A percentile compares a stretch with the other conserved stretches of the same genome.
Evolutionary conservation across 495 filamentous ascomycete species (phyloP).

Genomic region (Cercophora newfieldiana): DNA sequence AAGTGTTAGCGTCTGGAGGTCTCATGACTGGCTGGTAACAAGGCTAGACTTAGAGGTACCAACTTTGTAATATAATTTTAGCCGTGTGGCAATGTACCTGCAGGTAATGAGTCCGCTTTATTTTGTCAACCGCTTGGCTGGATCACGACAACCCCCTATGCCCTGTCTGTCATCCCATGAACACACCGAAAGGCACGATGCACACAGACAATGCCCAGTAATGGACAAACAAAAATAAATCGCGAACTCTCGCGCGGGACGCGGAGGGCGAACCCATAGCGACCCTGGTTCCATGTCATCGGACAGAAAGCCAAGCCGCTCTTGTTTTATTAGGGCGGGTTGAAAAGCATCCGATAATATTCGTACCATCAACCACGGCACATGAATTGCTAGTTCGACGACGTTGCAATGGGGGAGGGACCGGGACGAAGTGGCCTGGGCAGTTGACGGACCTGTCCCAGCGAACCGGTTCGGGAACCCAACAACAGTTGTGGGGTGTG

Average conservation of each 20-base stretch:
- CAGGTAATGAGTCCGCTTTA: no score
- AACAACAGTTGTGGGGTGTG: not conserved
- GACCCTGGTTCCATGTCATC: not conserved
- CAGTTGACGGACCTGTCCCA: not conserved
- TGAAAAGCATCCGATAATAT: not conserved
- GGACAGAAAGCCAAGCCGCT: not conserved
- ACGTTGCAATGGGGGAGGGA: not conserved
- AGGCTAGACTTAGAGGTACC: no score
- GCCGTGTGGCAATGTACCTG: no score
- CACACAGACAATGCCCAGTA: not conserved
- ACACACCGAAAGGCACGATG: not conserved
- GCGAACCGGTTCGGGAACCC: not conserved
- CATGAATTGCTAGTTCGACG: not conserved
- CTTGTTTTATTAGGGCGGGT: not conserved
- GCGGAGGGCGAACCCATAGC: not conserved
- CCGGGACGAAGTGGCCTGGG: not conserved
- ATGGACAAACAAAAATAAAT: not conserved
- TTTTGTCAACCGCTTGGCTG: no score
- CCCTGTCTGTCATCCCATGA: not conserved
- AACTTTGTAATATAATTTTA: no score
- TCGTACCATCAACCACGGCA: not conserved
- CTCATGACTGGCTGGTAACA: no score
- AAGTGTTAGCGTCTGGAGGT: no score
- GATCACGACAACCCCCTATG: no score
- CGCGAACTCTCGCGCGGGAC: not conserved